Conservation (phyloP, 2,329 filamentous ascomycete genomes). For the Trichothecium sympodiale region DNA sequence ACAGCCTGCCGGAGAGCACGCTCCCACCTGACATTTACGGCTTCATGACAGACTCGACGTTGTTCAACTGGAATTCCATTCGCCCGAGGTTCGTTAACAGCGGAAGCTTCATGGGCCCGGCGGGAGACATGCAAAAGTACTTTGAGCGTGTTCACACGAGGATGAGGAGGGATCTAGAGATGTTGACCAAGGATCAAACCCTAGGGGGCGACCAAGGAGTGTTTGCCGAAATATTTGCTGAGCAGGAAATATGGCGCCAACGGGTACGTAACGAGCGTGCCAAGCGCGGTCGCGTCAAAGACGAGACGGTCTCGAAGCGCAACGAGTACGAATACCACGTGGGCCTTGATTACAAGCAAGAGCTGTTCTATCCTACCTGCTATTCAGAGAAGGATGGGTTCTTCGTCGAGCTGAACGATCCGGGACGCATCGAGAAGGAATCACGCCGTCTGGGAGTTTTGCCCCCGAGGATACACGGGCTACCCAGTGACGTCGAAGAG, state of each 20-base stretch:
- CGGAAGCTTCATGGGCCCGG: conserved; percentile 17
- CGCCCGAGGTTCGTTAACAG: conserved; percentile 19
- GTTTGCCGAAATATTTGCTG: conserved; percentile 18
- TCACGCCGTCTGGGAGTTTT: conserved; percentile 9
- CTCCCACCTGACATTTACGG: conserved; percentile 13
- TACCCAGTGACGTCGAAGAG: conserved; percentile 10
- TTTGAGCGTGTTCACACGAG: conserved; percentile 14
- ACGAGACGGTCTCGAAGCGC: neutral
- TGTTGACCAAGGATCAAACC: conserved; percentile 4
- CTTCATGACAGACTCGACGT: conserved; percentile 8
- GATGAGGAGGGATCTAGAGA: conserved; percentile 9
- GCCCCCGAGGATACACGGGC: conserved; percentile 8
- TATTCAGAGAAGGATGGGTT: conserved; percentile 12
- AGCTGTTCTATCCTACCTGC: conserved; percentile 10
- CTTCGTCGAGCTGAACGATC: conserved; percentile 11
- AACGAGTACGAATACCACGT: conserved; percentile 13
- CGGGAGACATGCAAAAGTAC: conserved; percentile 14
- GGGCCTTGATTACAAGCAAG: conserved; percentile 16
- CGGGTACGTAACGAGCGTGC: conserved; percentile 1
- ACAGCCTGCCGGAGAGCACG: conserved; percentile 11
- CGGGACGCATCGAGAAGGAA: conserved; percentile 7
- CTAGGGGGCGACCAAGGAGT: conserved; percentile 19
- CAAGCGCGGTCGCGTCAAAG: neutral
- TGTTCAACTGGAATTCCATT: conserved; percentile 4
- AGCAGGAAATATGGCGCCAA: conserved; percentile 22